Conservation (phyloP, 169 alveolate species). For the Cystoisospora suis region DNA sequence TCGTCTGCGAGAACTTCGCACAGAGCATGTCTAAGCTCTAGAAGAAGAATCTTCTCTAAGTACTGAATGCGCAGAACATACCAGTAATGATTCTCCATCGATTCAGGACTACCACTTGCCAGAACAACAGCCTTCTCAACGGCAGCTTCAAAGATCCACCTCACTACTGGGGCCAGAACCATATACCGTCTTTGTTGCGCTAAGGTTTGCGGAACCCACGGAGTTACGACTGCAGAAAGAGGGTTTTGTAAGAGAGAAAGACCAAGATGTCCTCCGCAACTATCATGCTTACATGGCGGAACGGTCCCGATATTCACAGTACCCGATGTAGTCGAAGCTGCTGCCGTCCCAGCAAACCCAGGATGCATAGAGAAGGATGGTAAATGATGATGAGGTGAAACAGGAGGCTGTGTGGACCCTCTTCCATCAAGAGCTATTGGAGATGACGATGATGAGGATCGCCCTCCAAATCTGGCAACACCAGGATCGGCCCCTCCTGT, state of each 20-base stretch:
- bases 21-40: slow-evolving; percentile 51
- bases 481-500: neutral
- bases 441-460: neutral
- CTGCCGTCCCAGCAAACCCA: neutral
- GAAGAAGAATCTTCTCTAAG: slow-evolving; percentile 47
- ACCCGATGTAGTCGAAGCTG: neutral
- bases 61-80: slow-evolving; percentile 20
- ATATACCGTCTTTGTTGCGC: neutral
- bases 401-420: too few species aligned
- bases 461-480: neutral
- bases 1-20: slow-evolving; percentile 44
- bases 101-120: neutral
- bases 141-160: slow-evolving; percentile 8
- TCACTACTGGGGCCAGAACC: neutral
- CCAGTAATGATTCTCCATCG: slow-evolving; percentile 26
- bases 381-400: too few species aligned
- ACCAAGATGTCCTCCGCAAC: too few species aligned
- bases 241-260: too few species aligned
- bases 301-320: neutral
- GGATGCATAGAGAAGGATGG: too few species aligned
- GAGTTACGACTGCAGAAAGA: too few species aligned
- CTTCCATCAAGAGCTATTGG: too few species aligned
- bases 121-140: slow-evolving; percentile 17
- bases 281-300: too few species aligned
- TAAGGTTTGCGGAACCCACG: neutral